Conservation (phyloP, 495 filamentous ascomycete genomes). For the Oidiodendron maius region DNA sequence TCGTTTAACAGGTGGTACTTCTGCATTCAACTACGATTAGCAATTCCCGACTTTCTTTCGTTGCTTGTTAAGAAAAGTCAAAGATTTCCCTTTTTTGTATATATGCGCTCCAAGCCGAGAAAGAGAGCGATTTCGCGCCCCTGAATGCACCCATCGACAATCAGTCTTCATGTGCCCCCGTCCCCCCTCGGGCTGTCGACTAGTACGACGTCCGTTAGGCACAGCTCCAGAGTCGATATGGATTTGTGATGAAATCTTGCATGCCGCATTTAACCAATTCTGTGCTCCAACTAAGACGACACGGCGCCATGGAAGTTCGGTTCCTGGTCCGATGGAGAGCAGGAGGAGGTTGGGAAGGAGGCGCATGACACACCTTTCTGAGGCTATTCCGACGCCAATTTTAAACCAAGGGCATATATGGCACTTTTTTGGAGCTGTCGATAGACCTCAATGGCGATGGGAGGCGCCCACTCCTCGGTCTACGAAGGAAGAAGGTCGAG, state of each 20-base stretch:
- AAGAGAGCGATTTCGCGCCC: neutral
- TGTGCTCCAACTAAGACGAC: constrained; percentile 20
- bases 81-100: too few species aligned
- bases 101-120: too few species aligned
- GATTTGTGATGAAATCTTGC: constrained; percentile 37
- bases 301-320: constrained; percentile 25
- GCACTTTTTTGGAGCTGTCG: constrained; percentile 22
- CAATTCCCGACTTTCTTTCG: too few species aligned
- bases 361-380: constrained; percentile 38
- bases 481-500: neutral
- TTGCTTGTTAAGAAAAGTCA: too few species aligned
- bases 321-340: constrained; percentile 45
- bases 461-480: constrained; percentile 31
- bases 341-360: constrained; percentile 45
- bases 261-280: constrained; percentile 33
- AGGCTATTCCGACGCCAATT: constrained; percentile 23
- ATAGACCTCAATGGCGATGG: constrained; percentile 41
- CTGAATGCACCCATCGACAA: constrained; percentile 1
- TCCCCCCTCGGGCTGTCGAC: constrained; percentile 34
- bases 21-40: too few species aligned
- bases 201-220: constrained; percentile 29
- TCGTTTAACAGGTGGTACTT: too few species aligned
- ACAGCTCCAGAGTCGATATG: constrained; percentile 31
- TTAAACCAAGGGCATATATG: constrained; percentile 1
- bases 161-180: constrained; percentile 26